Conservation (phyloP, 1,284 basidiomycete genomes). For the Pholiota adiposa region DNA sequence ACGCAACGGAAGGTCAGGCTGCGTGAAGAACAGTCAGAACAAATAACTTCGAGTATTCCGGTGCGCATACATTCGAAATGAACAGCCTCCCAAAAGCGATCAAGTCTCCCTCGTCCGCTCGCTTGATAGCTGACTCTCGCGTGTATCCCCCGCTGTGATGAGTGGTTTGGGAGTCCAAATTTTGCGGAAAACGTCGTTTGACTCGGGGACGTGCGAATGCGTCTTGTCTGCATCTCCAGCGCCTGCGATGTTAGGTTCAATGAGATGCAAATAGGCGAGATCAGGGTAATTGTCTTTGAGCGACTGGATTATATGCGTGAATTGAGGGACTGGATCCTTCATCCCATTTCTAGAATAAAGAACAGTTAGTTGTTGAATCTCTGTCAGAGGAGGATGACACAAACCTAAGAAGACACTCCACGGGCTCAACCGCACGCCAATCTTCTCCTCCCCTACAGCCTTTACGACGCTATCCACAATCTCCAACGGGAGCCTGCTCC, state of each 20-base stretch:
- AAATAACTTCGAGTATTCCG: neutral
- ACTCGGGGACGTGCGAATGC: constrained; percentile 4
- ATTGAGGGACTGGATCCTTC: constrained; percentile 48
- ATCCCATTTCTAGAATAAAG: constrained; percentile 35
- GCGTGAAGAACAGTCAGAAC: neutral
- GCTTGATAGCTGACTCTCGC: constrained; percentile 21
- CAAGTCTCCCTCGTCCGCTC: constrained; percentile 34
- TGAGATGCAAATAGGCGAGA: constrained; percentile 59
- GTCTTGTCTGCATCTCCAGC: constrained; percentile 13
- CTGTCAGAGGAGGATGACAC: neutral
- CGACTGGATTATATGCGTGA: constrained; percentile 39
- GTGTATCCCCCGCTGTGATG: constrained; percentile 40
- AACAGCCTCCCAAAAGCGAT: constrained; percentile 52
- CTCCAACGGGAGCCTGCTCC: constrained; percentile 49
- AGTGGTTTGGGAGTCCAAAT: constrained; percentile 34
- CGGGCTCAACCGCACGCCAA: constrained; percentile 51
- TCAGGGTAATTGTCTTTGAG: constrained; percentile 36
- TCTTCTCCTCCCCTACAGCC: constrained; percentile 36
- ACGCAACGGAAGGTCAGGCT: constrained; percentile 19
- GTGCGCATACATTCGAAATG: constrained; percentile 41
- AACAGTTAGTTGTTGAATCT: neutral
- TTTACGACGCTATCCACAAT: constrained; percentile 46
- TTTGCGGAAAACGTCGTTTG: constrained; percentile 31
- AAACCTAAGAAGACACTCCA: constrained; percentile 5
- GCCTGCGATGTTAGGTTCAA: constrained; percentile 34